Evolutionary conservation across 2,329 filamentous ascomycete genomes (phyloP).

Genomic region (Rutstroemia sp.): DNA sequence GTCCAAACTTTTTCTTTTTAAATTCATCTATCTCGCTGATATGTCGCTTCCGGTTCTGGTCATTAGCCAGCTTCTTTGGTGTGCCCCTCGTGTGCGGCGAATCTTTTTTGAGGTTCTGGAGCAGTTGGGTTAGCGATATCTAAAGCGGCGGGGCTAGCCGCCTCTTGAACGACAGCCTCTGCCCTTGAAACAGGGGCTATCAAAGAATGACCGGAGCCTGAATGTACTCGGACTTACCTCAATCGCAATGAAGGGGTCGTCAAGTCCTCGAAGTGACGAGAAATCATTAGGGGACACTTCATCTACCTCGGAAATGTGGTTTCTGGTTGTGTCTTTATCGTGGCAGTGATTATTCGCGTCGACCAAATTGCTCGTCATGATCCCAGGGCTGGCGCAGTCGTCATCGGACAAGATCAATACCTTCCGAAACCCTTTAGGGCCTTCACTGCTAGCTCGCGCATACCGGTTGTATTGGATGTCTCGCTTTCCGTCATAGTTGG

Average conservation of each 20-base stretch:
- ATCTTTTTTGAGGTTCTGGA: slow-evolving; percentile 9
- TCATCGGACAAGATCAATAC: too few species aligned
- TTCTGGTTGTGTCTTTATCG: too few species aligned
- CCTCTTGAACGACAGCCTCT: background rate
- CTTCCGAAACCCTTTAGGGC: too few species aligned
- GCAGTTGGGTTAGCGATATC: background rate
- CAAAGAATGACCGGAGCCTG: too few species aligned
- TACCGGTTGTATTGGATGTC: background rate
- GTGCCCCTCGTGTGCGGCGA: background rate
- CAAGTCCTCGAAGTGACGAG: too few species aligned
- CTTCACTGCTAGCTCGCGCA: background rate
- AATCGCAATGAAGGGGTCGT: too few species aligned
- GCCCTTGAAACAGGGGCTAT: too few species aligned
- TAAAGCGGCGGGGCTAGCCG: slow-evolving; percentile 4
- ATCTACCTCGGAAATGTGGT: slow-evolving; percentile 1
- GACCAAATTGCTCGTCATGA: too few species aligned
- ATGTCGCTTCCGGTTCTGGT: background rate
- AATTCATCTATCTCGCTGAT: slow-evolving; percentile 2
- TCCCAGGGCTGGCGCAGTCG: too few species aligned
- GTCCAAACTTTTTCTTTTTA: background rate
- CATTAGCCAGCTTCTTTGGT: background rate
- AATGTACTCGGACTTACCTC: too few species aligned
- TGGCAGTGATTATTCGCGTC: too few species aligned
- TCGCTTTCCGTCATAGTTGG: too few species aligned
- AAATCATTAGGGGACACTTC: background rate